Percentiles rank a stretch among this genome's conserved stretches.
Conservation (phyloP, 148 eudicot species). For the Amaranthus cruentus region DNA sequence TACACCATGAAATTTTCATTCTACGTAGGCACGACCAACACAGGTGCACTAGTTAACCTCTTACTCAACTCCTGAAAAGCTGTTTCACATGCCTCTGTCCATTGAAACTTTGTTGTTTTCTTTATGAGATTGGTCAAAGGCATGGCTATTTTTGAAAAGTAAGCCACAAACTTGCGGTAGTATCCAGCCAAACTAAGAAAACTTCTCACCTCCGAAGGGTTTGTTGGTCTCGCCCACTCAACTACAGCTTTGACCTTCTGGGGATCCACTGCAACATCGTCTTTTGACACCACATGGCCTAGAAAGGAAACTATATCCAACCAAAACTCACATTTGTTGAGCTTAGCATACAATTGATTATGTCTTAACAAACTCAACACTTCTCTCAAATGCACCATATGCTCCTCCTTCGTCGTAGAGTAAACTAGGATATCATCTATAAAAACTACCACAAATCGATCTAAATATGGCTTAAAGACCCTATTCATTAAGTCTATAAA, state of each 20-base stretch:
- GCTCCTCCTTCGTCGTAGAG: not conserved
- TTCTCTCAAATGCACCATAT: not conserved
- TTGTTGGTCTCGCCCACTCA: not conserved
- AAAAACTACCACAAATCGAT: not conserved
- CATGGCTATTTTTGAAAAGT: too few relatives aligned
- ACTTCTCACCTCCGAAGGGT: not conserved
- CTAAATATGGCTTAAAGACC: not conserved
- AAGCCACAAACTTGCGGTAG: not conserved
- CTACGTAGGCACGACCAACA: not conserved
- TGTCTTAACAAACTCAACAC: too few relatives aligned
- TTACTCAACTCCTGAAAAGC: not conserved
- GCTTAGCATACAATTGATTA: not conserved
- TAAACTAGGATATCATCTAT: not conserved
- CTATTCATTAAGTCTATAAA: slow-evolving; percentile 5
- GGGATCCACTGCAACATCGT: not conserved
- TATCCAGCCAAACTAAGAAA: not conserved
- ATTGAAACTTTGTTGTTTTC: too few relatives aligned
- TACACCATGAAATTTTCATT: not conserved
- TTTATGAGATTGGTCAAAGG: too few relatives aligned
- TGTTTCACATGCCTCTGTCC: too few relatives aligned
- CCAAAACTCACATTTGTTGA: slow-evolving; percentile 12
- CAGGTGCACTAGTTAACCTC: not conserved
- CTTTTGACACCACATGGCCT: not conserved
- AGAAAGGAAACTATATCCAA: not conserved
- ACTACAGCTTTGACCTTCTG: not conserved